phyloP scores from a whole-genome alignment of 2,329 filamentous ascomycete genomes.

The Nigrospora oryzae region DNA sequence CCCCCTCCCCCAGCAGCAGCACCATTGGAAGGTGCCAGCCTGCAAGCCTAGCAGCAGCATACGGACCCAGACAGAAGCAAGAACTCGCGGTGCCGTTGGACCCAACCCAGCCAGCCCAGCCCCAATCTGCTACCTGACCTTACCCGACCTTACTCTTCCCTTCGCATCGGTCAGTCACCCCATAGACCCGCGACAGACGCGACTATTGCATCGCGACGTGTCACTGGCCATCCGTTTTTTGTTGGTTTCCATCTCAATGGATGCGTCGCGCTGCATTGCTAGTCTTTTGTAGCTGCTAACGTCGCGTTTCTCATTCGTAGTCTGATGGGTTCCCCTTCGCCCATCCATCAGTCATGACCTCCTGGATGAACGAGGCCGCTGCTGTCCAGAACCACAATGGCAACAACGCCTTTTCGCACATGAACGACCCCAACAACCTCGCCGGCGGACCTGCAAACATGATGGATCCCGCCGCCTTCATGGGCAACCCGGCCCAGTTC shows the following conservation, averaged over 20 bases:
- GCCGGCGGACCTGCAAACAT: slow-evolving; percentile 30
- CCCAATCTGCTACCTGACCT: slow-evolving; percentile 4
- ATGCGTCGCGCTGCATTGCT: slow-evolving; percentile 20
- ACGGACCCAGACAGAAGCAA: background rate
- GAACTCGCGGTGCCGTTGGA: slow-evolving; percentile 1
- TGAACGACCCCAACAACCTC: slow-evolving; percentile 50
- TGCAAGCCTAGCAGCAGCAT: background rate
- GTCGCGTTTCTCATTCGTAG: slow-evolving; percentile 24
- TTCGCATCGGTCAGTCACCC: slow-evolving; percentile 8
- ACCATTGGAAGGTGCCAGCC: too few species aligned
- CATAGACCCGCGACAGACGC: slow-evolving; percentile 13
- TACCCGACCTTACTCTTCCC: background rate
- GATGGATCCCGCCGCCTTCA: slow-evolving; percentile 59
- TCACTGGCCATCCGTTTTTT: slow-evolving; percentile 26
- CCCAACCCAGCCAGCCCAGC: slow-evolving; percentile 4
- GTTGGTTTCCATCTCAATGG: slow-evolving; percentile 31
- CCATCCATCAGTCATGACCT: slow-evolving; percentile 53
- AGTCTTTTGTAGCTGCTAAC: slow-evolving; percentile 29
- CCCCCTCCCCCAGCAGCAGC: too few species aligned
- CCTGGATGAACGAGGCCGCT: slow-evolving; percentile 62
- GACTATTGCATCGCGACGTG: slow-evolving; percentile 9
- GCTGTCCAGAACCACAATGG: slow-evolving; percentile 62
- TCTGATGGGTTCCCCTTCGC: slow-evolving; percentile 39
- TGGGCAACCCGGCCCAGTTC: slow-evolving; percentile 52
- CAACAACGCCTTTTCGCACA: slow-evolving; percentile 58